Evolutionary conservation across 306 rosid genomes (phyloP).

Genomic region (Cajanus cajan): DNA sequence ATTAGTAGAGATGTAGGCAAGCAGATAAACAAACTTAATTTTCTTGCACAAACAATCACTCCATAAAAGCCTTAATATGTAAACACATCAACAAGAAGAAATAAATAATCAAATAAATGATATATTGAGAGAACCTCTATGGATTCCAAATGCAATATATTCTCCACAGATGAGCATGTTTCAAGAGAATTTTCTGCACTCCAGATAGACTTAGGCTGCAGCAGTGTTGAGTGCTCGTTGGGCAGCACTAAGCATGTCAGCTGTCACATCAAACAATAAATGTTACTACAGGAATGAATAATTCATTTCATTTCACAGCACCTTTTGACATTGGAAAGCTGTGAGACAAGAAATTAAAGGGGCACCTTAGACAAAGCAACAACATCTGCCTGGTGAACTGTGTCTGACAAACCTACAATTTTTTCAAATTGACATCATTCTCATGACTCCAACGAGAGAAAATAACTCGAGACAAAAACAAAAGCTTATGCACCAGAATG

Average conservation of each 20-base stretch:
- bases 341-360: conserved; percentile 13
- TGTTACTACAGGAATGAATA: conserved; percentile 20
- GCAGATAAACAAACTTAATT: background rate
- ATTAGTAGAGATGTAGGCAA: background rate
- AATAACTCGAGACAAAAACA: conserved; percentile 13
- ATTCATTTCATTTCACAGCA: conserved; percentile 15
- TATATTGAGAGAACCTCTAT: conserved; percentile 52
- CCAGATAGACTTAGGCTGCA: conserved; percentile 75
- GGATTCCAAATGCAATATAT: conserved; percentile 82
- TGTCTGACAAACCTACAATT: conserved; percentile 58
- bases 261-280: conserved; percentile 55
- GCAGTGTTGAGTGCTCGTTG: conserved; percentile 55
- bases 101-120: conserved; percentile 24
- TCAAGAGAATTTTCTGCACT: conserved; percentile 52
- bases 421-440: conserved; percentile 26
- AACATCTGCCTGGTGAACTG: conserved; percentile 63
- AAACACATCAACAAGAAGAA: conserved; percentile 6
- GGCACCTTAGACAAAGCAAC: conserved; percentile 77
- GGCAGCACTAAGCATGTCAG: conserved; percentile 81
- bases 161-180: conserved; percentile 68
- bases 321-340: conserved; percentile 30
- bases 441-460: background rate
- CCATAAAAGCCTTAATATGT: background rate
- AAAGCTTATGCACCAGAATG: background rate
- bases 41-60: conserved; percentile 24